These are phyloP conservation scores for Xylaria castorea DNA, from an alignment of 495 filamentous ascomycete genomes.

Conservation along the genomic window DNA sequence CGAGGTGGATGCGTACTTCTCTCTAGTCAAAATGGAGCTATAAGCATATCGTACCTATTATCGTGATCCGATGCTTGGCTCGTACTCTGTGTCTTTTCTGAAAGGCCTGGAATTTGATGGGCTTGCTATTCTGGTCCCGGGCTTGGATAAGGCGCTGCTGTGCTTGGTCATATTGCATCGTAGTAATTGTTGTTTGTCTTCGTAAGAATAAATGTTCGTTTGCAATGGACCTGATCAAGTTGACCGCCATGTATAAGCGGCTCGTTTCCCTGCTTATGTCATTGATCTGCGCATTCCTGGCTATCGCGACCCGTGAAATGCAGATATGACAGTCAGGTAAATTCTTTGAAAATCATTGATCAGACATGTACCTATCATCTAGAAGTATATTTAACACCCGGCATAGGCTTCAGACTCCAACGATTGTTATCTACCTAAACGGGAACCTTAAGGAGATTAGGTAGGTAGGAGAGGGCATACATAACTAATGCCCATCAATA, in stretches of 20 bases:
- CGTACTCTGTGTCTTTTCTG: not conserved
- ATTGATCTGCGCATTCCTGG: not conserved
- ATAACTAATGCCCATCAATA: not conserved
- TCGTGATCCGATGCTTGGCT: not conserved
- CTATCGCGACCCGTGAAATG: slow-evolving; percentile 7
- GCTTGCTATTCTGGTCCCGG: not conserved
- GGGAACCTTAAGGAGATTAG: not conserved
- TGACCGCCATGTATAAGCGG: not conserved
- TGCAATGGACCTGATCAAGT: not conserved
- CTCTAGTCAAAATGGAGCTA: too few relatives aligned
- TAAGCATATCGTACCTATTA: not conserved
- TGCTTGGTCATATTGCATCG: not conserved
- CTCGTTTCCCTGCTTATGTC: slow-evolving; percentile 17
- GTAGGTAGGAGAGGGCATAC: too few relatives aligned
- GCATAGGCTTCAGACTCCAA: not conserved
- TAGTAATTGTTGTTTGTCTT: not conserved
- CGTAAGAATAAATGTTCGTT: not conserved
- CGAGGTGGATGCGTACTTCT: not conserved
- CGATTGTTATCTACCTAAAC: not conserved
- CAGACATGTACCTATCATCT: not conserved
- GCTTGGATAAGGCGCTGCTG: not conserved
- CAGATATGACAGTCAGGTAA: not conserved
- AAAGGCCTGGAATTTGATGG: not conserved
- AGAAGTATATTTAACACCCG: not conserved
- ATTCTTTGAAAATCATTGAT: not conserved